A percentile compares a stretch with the other conserved stretches of the same genome.
These are phyloP conservation scores for Colletotrichum sp. DNA, from an alignment of 2,329 filamentous ascomycete genomes.

Conservation along the genomic window DNA sequence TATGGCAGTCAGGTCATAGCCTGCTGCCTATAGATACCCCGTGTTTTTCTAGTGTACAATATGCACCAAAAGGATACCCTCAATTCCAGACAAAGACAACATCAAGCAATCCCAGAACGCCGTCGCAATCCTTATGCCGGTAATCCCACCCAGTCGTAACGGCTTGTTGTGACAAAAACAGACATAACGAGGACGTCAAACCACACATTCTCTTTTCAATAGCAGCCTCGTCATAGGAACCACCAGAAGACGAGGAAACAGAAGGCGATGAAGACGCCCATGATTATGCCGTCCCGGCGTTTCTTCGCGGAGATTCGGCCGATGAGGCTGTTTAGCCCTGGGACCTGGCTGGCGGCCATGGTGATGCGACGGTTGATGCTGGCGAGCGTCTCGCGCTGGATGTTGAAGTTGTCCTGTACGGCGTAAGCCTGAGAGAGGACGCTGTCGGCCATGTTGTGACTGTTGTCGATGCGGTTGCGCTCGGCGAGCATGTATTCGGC, in stretches of 20 bases:
- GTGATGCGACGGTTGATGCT: conserved; percentile 93
- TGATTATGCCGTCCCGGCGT: conserved; percentile 91
- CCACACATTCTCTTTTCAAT: conserved; percentile 27
- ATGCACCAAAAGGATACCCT: conserved; percentile 21
- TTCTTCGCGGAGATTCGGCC: conserved; percentile 93
- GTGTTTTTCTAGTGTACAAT: conserved; percentile 21
- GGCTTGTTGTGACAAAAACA: conserved; percentile 14
- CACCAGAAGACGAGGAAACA: conserved; percentile 89
- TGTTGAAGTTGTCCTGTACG: conserved; percentile 87
- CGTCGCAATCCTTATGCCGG: conserved; percentile 21
- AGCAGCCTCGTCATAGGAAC: conserved; percentile 57
- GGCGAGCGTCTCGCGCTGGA: conserved; percentile 86
- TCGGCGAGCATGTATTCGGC: conserved; percentile 98
- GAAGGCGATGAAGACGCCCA: conserved; percentile 88
- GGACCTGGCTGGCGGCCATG: conserved; percentile 86
- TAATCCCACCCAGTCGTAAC: conserved; percentile 15
- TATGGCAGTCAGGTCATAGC: background rate
- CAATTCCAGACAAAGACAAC: background rate
- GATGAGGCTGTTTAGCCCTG: conserved; percentile 91
- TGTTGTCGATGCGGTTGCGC: conserved; percentile 83
- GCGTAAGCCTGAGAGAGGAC: conserved; percentile 96
- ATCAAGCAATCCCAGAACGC: conserved; percentile 13
- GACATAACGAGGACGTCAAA: background rate
- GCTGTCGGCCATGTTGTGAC: conserved; percentile 85
- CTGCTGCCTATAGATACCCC: conserved; percentile 10